phyloP scores from a whole-genome alignment of 345 rosid genomes.

The Conringia planisiliqua region DNA sequence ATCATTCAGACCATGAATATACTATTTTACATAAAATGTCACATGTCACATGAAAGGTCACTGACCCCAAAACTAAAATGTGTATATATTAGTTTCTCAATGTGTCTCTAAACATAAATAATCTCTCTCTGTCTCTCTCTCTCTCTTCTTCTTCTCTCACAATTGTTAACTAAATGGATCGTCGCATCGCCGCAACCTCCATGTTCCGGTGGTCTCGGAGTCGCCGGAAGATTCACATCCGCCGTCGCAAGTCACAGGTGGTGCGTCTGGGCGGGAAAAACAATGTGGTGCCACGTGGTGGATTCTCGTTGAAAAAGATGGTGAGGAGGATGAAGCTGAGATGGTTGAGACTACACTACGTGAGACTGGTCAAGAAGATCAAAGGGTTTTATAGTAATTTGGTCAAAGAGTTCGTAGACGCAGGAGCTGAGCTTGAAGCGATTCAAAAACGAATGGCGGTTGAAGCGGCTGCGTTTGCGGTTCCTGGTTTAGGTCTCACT shows the following conservation, averaged over 20 bases:
- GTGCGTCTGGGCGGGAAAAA: constrained; percentile 60
- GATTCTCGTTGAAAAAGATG: constrained; percentile 38
- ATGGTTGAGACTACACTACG: constrained; percentile 55
- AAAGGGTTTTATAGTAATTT: constrained; percentile 50
- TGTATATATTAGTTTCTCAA: constrained; percentile 19
- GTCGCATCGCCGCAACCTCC: background rate
- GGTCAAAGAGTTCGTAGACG: constrained; percentile 50
- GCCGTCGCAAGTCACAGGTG: constrained; percentile 45
- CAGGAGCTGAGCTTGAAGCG: constrained; percentile 45
- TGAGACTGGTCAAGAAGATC: constrained; percentile 46
- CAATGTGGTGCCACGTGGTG: constrained; percentile 22
- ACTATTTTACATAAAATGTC: constrained; percentile 9
- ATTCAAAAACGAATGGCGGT: constrained; percentile 57
- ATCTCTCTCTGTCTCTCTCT: background rate
- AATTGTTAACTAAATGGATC: constrained; percentile 13
- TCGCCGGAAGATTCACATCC: constrained; percentile 39
- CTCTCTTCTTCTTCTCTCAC: background rate
- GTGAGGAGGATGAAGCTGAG: constrained; percentile 51
- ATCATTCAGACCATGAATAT: background rate
- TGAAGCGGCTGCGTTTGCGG: constrained; percentile 56
- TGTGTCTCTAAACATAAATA: background rate
- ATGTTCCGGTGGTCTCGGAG: constrained; percentile 23
- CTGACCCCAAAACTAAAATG: constrained; percentile 18
- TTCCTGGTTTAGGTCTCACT: constrained; percentile 59
- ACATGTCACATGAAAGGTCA: constrained; percentile 33